A percentile compares a stretch with the other conserved stretches of the same genome.
Conservation (phyloP, 2,329 filamentous ascomycete genomes). For the Sordariomycetes sp. region DNA sequence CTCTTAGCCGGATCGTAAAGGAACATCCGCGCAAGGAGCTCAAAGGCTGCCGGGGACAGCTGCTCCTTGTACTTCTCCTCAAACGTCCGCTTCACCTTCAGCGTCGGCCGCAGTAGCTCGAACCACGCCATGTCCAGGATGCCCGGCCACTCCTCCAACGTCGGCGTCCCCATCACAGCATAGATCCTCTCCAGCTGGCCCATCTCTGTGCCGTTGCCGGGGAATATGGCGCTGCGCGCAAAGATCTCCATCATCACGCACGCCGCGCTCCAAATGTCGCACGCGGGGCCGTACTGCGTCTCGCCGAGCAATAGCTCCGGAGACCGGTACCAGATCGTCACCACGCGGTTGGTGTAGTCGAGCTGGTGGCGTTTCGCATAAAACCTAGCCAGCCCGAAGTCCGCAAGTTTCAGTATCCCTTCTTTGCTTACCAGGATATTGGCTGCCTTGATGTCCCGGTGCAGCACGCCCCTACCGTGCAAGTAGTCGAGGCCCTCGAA, state of each 20-base stretch:
- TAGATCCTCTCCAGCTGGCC: constrained; percentile 98
- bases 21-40: constrained; percentile 77
- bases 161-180: constrained; percentile 80
- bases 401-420: constrained; percentile 82
- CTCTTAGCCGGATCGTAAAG: constrained; percentile 77
- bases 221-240: constrained; percentile 85
- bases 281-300: constrained; percentile 79
- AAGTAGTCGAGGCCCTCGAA: constrained; percentile 93
- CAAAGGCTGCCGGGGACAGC: constrained; percentile 70
- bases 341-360: constrained; percentile 96
- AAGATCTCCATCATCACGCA: constrained; percentile 97
- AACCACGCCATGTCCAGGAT: constrained; percentile 97
- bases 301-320: constrained; percentile 86
- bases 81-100: constrained; percentile 65
- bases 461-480: constrained; percentile 83
- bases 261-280: constrained; percentile 94
- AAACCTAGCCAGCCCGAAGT: constrained; percentile 93
- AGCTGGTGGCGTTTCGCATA: constrained; percentile 86
- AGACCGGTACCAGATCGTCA: constrained; percentile 96
- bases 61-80: constrained; percentile 71
- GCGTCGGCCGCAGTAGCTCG: constrained; percentile 72
- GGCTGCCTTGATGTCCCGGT: constrained; percentile 96
- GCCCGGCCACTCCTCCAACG: constrained; percentile 72
- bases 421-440: constrained; percentile 91
- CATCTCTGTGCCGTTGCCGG: constrained; percentile 90